Conservation (phyloP, 768 basidiomycete genomes). For the Lactarius tabidus region DNA sequence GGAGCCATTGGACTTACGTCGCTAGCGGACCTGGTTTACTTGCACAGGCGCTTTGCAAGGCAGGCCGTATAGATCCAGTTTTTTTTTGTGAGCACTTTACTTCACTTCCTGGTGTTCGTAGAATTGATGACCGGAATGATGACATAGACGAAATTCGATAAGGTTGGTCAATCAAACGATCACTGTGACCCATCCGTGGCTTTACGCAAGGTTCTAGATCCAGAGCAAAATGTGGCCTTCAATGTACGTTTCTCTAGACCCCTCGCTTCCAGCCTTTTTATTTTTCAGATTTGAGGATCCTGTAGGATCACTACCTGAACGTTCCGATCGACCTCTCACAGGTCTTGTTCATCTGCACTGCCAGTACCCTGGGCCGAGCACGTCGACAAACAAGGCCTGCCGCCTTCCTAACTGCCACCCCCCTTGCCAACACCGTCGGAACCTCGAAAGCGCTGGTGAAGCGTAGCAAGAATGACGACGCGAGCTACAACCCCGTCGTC, state of each 20-base stretch:
- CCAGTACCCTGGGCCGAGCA: conserved; percentile 82
- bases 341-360: conserved; percentile 89
- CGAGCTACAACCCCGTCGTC: conserved; percentile 54
- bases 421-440: neutral
- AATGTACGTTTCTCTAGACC: conserved; percentile 47
- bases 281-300: neutral
- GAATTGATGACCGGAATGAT: neutral
- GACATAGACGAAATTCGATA: conserved; percentile 88
- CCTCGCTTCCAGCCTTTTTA: neutral
- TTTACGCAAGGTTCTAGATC: conserved; percentile 87
- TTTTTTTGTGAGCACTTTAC: conserved; percentile 53
- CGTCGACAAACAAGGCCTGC: conserved; percentile 38
- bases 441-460: neutral
- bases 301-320: conserved; percentile 86
- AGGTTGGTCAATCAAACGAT: conserved; percentile 80
- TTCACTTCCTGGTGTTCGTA: neutral
- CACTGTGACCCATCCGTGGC: conserved; percentile 93
- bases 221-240: conserved; percentile 86
- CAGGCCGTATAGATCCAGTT: conserved; percentile 75
- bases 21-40: conserved; percentile 82
- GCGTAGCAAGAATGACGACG: neutral
- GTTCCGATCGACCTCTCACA: conserved; percentile 85
- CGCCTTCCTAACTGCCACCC: conserved; percentile 19
- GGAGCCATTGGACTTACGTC: conserved; percentile 87
- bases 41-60: conserved; percentile 82